Evolutionary conservation across 257 asterid species (phyloP).

Genomic region (Solanum arcanum): DNA sequence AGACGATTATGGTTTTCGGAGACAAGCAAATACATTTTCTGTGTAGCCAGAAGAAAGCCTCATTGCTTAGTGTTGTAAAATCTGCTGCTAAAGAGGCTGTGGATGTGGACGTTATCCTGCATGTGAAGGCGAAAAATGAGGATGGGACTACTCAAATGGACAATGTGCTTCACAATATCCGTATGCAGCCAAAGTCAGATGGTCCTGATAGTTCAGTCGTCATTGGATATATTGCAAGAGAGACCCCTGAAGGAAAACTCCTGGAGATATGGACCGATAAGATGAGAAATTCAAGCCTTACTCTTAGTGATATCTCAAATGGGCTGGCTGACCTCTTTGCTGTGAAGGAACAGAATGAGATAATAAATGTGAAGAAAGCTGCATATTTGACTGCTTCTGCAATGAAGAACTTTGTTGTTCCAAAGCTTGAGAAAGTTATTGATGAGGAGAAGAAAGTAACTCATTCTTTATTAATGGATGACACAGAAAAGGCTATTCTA

Average conservation of each 20-base stretch:
- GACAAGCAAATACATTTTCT: constrained; percentile 13
- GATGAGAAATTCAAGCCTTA: constrained; percentile 3
- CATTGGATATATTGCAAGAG: constrained; percentile 11
- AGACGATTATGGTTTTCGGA: constrained; percentile 16
- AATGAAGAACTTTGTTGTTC: constrained; percentile 20
- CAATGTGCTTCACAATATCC: not conserved
- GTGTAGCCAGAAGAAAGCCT: constrained; percentile 18
- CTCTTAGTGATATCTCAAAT: constrained; percentile 7
- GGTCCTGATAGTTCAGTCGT: constrained; percentile 1
- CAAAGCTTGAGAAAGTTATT: constrained; percentile 17
- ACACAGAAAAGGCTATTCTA: constrained; percentile 18
- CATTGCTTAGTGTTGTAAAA: constrained; percentile 9
- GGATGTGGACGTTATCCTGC: constrained; percentile 8
- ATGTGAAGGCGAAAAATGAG: constrained; percentile 9
- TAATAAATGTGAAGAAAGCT: constrained; percentile 18
- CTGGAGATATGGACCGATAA: constrained; percentile 11
- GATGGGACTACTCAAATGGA: constrained; percentile 15
- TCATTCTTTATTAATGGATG: constrained; percentile 21
- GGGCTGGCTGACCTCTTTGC: constrained; percentile 16
- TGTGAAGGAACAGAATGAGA: constrained; percentile 11
- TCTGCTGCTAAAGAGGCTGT: constrained; percentile 5
- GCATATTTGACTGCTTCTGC: constrained; percentile 15
- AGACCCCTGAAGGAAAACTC: constrained; percentile 18
- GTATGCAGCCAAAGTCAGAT: not conserved
- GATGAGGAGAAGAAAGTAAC: constrained; percentile 17